These are phyloP conservation scores for Mortierella sp. DNA, from an alignment of 371 early-diverging fungal species.

Conservation along the genomic window DNA sequence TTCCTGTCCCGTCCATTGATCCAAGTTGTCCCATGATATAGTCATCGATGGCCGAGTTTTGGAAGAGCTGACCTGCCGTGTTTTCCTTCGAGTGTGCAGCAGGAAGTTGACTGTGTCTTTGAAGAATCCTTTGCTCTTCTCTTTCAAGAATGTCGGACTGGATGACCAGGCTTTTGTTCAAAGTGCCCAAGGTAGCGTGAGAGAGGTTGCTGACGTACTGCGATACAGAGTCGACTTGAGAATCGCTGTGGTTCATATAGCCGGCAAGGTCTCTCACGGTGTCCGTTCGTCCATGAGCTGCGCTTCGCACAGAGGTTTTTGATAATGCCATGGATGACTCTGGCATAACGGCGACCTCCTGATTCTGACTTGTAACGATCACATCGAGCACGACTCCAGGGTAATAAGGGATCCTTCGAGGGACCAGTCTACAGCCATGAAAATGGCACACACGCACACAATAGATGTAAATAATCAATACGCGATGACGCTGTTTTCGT, in stretches of 20 bases:
- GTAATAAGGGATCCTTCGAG: not conserved
- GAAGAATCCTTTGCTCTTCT: not conserved
- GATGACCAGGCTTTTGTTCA: not conserved
- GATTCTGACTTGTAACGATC: not conserved
- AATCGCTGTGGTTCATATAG: no score
- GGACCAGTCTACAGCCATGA: not conserved
- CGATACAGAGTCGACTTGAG: not conserved
- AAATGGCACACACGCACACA: no score
- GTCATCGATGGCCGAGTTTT: not conserved
- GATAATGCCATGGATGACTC: no score
- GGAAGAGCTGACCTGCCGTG: not conserved
- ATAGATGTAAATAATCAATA: no score
- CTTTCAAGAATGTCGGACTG: not conserved
- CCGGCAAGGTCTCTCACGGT: no score
- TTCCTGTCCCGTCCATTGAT: not conserved
- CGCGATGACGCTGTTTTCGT: no score
- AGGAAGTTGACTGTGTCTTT: not conserved
- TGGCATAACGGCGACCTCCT: not conserved
- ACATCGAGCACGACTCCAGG: not conserved
- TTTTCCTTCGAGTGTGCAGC: not conserved
- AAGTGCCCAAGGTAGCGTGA: not conserved
- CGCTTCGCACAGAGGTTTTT: no score
- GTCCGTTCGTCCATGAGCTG: no score
- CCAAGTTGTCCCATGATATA: not conserved
- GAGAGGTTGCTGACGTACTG: not conserved